A percentile compares a stretch with the other conserved stretches of the same genome.
Evolutionary conservation across 148 eudicot genomes (phyloP).

Genomic region (Cornus kousa): DNA sequence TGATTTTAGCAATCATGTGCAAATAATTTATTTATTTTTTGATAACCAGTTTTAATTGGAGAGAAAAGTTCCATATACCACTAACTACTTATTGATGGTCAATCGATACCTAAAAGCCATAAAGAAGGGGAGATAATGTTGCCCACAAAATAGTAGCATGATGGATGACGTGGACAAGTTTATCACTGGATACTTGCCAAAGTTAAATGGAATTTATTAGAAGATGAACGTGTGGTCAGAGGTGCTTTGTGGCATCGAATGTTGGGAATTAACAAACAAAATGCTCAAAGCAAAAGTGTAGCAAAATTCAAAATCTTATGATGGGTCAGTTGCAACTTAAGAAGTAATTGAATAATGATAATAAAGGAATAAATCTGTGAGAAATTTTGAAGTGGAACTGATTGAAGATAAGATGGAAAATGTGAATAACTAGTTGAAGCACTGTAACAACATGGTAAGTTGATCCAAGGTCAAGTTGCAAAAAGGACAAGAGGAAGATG

Average conservation of each 20-base stretch:
- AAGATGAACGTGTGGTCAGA: background rate
- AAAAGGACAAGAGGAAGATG: background rate
- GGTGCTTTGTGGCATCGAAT: background rate
- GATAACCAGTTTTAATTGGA: too few species aligned
- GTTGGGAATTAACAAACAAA: too few species aligned
- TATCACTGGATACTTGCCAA: background rate
- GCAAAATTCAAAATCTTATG: too few species aligned
- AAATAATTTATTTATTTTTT: too few species aligned
- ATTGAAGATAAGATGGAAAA: background rate
- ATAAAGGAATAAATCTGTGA: background rate
- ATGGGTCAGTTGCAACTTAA: too few species aligned
- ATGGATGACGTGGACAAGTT: background rate
- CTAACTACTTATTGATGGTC: background rate
- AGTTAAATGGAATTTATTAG: conserved; percentile 1
- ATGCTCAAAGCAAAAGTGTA: too few species aligned
- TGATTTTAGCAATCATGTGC: too few species aligned
- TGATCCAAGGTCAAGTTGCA: background rate
- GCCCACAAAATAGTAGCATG: background rate
- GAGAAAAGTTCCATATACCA: too few species aligned
- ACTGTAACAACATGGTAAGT: background rate
- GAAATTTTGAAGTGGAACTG: background rate
- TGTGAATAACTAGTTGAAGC: background rate
- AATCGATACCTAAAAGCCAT: background rate
- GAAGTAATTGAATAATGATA: background rate
- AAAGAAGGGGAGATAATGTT: background rate